phyloP scores from a whole-genome alignment of 2,329 filamentous ascomycete species.

The Ceratocystis alfenasii region DNA sequence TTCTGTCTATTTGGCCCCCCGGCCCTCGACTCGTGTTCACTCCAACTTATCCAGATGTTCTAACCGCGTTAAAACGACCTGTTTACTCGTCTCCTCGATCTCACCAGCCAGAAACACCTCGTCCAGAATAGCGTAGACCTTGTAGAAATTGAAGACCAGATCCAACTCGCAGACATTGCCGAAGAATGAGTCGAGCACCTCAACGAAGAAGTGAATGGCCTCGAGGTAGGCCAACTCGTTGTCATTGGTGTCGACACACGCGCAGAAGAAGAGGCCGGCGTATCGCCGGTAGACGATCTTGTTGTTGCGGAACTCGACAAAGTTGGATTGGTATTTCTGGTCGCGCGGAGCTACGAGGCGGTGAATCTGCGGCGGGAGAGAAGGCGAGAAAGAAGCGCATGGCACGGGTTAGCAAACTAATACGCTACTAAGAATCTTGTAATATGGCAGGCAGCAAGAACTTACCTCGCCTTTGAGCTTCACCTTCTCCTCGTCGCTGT shows the following conservation, averaged over 20 bases:
- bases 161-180: conserved; percentile 98
- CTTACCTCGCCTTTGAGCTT: conserved; percentile 92
- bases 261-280: conserved; percentile 97
- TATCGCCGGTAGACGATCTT: conserved; percentile 97
- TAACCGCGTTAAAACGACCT: conserved; percentile 84
- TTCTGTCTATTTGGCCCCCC: not conserved
- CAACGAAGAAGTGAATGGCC: conserved; percentile 98
- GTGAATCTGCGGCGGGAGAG: conserved; percentile 53
- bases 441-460: conserved; percentile 20
- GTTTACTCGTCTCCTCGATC: conserved; percentile 97
- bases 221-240: conserved; percentile 96
- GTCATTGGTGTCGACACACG: conserved; percentile 96
- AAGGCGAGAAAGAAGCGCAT: not conserved
- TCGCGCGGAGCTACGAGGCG: conserved; percentile 93
- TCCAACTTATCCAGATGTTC: conserved; percentile 96
- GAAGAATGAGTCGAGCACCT: conserved; percentile 96
- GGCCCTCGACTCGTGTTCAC: conserved; percentile 32
- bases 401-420: not conserved
- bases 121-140: conserved; percentile 94
- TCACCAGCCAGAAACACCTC: conserved; percentile 96
- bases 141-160: conserved; percentile 70
- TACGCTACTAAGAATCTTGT: conserved; percentile 6
- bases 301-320: conserved; percentile 89
- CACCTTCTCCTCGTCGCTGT: conserved; percentile 97
- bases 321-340: conserved; percentile 99